These are phyloP conservation scores for Aspergillus japonicus DNA, from an alignment of 2,329 filamentous ascomycete genomes.

Conservation along the genomic window DNA sequence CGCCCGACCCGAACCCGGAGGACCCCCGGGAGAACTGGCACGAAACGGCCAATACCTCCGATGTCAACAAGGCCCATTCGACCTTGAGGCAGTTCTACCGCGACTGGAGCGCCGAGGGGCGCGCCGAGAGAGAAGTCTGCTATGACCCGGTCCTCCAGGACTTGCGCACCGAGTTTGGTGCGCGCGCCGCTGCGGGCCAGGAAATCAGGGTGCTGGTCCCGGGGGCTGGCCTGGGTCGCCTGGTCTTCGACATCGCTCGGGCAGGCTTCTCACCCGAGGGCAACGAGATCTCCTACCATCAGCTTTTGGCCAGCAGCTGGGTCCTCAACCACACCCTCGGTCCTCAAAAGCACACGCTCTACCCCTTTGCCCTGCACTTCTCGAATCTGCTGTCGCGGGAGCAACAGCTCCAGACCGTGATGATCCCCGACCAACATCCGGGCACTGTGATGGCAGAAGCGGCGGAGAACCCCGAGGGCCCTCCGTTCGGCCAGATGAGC, in stretches of 20 bases:
- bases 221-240: conserved; percentile 80
- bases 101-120: conserved; percentile 84
- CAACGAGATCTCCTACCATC: conserved; percentile 96
- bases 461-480: conserved; percentile 21
- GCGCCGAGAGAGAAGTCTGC: conserved; percentile 69
- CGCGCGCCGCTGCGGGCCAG: conserved; percentile 27
- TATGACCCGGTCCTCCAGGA: conserved; percentile 71
- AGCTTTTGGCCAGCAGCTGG: conserved; percentile 78
- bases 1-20: conserved; percentile 36
- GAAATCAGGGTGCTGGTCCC: conserved; percentile 74
- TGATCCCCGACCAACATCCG: conserved; percentile 79
- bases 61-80: conserved; percentile 88
- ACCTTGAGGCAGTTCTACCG: conserved; percentile 92
- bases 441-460: conserved; percentile 52
- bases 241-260: conserved; percentile 82
- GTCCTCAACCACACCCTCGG: conserved; percentile 53
- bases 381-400: conserved; percentile 75
- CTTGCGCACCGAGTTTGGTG: conserved; percentile 53
- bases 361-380: conserved; percentile 84
- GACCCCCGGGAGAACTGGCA: conserved; percentile 61
- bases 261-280: conserved; percentile 76
- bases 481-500: conserved; percentile 67
- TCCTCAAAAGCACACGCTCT: conserved; percentile 67
- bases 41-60: conserved; percentile 66
- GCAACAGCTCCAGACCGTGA: conserved; percentile 72